Base-by-base conservation (phyloP, 2,329 filamentous ascomycete genomes). In the Trichophyton verrucosum region DNA sequence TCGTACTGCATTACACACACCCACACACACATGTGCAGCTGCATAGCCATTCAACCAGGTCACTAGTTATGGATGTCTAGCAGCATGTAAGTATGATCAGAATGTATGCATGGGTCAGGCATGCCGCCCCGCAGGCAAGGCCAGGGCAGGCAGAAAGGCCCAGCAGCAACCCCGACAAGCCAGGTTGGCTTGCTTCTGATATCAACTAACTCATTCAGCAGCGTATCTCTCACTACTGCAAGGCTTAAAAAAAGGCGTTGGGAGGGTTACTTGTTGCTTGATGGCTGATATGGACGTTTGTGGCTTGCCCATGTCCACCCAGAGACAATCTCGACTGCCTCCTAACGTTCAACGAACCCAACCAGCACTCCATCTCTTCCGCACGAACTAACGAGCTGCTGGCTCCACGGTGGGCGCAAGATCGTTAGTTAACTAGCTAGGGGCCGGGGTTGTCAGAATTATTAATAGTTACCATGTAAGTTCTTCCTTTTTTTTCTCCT, bases 91-190 rank as follows among this genome's bases (percentile, higher is more conserved):
- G 40, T 44, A 17, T 44, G 40, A 44, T 44, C 40, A 44, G 11
- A 38, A 46, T 24, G 49, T 53, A 53, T 53, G 49, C 49, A 53
- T 53, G 49, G 49, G 2, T 53, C 49, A 53, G 49, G 49, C 24
- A 30, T 53, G 49, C 27, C 27, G 49, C 49, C 49, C 49, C 22
- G 49, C 49, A 53, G 49, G 2, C 2, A 53, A 30, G 22, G 20
- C 1, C 22, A 33, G 47, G 8, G 20, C 33, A 36, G 33, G 33
- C 33, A 38, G 33, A 38, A 38, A 11, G 33, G 33, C 33, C 9
- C 33, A 22, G 46, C 15, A 49, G 22, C 40, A 13, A 44, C 40
- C 6, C 15, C 4, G n/a, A 44, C 40, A 20, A 2, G 40, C 7
- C n/a, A 17, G 40, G 13, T 15, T 44, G 40, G 40, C 33, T 38